Evolutionary conservation across 2,329 filamentous ascomycete species (phyloP), one percentile per base, ranked within the genome.

Genomic region (Cytospora schulzeri): DNA sequence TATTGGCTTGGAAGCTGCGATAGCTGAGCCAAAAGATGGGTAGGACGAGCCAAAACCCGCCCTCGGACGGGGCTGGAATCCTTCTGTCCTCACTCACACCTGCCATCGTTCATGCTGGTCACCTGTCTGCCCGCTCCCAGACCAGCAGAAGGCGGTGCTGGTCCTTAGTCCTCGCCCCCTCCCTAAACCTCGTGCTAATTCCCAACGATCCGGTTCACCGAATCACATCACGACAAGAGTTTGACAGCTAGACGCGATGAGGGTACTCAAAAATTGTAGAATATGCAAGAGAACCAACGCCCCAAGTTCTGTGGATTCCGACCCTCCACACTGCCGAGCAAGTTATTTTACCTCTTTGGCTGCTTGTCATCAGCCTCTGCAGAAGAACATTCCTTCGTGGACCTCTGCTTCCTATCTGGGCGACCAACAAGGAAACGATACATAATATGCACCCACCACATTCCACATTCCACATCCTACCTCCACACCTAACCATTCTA

Each of bases 1-100:
- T 24, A 35, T 56, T 62, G 52, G 38, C 26, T n/a, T 56, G 33
- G 59, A 62, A 56, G 52, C 15, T 17, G 38, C 52, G 38, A 17
- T 26, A 26, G 26, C 52, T 26, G 14, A 28, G 26, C 38, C 35
- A 19, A 31, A 19, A 50, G 22, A 26, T 11, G 19, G n/a, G 14
- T 7, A 19, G 24, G 24, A 38, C 12, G 29, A 11, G 1, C 22
- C 22, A 17, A 15, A 19, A 35, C 11, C 24, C 28, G 9, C 17
- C 24, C 14, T 11, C 15, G 14, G 15, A 8, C 12, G 19, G 9
- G 12, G 24, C 35, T 31, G 19, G 11, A 24, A 4, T 4, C 24
- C 45, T 33, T 33, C 17, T 9, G 19, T 15, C 15, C 12, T 11
- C 12, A 4, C 9, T 29, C 51, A 19, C 45, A 19, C 15, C 8